phyloP scores from a whole-genome alignment of 2,329 filamentous ascomycete species.

The Aspergillus viridinutans region DNA sequence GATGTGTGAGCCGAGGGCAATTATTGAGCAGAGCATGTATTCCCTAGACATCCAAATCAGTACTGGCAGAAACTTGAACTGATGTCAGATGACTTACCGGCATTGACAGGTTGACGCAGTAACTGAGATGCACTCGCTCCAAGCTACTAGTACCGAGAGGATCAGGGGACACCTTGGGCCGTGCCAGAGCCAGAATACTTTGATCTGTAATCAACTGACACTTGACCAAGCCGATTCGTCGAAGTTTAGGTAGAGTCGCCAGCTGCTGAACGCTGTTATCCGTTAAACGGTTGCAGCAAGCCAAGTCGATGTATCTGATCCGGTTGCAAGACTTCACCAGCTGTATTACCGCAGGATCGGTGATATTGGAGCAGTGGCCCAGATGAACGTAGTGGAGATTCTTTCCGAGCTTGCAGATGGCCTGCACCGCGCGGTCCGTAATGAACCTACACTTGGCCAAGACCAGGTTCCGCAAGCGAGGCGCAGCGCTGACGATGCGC shows the following conservation, averaged over 20 bases:
- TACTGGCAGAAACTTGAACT: not conserved
- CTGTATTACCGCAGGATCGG: slow-evolving; percentile 78
- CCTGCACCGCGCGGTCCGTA: slow-evolving; percentile 80
- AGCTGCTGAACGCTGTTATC: slow-evolving; percentile 81
- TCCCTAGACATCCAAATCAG: slow-evolving; percentile 53
- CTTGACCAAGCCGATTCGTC: slow-evolving; percentile 92
- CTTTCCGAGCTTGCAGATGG: slow-evolving; percentile 86
- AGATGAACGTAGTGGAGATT: slow-evolving; percentile 96
- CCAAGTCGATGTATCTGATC: slow-evolving; percentile 94
- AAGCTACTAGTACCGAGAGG: slow-evolving; percentile 63
- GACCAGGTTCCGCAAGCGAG: slow-evolving; percentile 85
- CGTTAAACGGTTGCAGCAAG: slow-evolving; percentile 87
- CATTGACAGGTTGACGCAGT: slow-evolving; percentile 81
- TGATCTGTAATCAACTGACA: slow-evolving; percentile 85
- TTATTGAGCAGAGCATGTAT: slow-evolving; percentile 85
- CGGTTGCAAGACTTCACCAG: slow-evolving; percentile 84
- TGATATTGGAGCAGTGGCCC: slow-evolving; percentile 88
- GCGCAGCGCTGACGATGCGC: slow-evolving; percentile 80
- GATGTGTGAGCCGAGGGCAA: slow-evolving; percentile 86
- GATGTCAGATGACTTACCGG: slow-evolving; percentile 53
- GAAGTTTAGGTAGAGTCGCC: slow-evolving; percentile 83
- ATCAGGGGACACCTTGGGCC: slow-evolving; percentile 53
- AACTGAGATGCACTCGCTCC: slow-evolving; percentile 93
- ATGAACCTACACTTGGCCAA: slow-evolving; percentile 91
- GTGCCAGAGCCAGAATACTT: slow-evolving; percentile 80